Evolutionary conservation across 306 rosid species (phyloP).

Genomic region (Castanea crenata): DNA sequence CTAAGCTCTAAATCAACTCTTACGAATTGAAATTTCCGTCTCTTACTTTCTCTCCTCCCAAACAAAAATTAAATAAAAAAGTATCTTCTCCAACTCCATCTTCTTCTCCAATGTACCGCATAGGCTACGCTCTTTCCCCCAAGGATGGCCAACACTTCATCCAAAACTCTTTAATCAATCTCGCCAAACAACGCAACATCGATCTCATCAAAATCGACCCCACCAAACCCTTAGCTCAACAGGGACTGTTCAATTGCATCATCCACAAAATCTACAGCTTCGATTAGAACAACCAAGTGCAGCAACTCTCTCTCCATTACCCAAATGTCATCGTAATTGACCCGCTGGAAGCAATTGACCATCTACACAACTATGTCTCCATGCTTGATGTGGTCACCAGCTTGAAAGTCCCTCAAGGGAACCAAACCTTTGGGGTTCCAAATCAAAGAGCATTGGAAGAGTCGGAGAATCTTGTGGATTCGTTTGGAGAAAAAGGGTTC

Average conservation of each 20-base stretch:
- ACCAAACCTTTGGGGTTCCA: slow-evolving; percentile 4
- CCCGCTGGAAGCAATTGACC: slow-evolving; percentile 23
- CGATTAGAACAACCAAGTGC: slow-evolving; percentile 20
- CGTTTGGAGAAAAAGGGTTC: neutral
- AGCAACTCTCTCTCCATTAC: neutral
- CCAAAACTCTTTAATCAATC: slow-evolving; percentile 17
- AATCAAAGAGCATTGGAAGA: slow-evolving; percentile 15
- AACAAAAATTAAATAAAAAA: too few species aligned
- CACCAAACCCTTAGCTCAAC: slow-evolving; percentile 9
- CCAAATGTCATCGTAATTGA: slow-evolving; percentile 18
- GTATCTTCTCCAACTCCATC: neutral
- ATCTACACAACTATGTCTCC: slow-evolving; percentile 33
- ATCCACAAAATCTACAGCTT: slow-evolving; percentile 28
- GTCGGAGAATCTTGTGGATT: neutral
- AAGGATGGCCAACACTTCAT: slow-evolving; percentile 13
- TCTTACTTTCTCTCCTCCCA: neutral
- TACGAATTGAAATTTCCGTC: neutral
- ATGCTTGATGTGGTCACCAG: slow-evolving; percentile 32
- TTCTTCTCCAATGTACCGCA: neutral
- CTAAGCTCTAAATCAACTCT: too few species aligned
- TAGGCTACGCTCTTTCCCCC: slow-evolving; percentile 25
- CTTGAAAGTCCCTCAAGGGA: neutral
- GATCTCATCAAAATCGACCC: slow-evolving; percentile 22
- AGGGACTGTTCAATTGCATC: slow-evolving; percentile 36
- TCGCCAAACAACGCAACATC: slow-evolving; percentile 14